Percentiles rank a stretch among this genome's conserved stretches.
Conservation (phyloP, 2,329 filamentous ascomycete genomes). For the Cladosporium halotolerans region DNA sequence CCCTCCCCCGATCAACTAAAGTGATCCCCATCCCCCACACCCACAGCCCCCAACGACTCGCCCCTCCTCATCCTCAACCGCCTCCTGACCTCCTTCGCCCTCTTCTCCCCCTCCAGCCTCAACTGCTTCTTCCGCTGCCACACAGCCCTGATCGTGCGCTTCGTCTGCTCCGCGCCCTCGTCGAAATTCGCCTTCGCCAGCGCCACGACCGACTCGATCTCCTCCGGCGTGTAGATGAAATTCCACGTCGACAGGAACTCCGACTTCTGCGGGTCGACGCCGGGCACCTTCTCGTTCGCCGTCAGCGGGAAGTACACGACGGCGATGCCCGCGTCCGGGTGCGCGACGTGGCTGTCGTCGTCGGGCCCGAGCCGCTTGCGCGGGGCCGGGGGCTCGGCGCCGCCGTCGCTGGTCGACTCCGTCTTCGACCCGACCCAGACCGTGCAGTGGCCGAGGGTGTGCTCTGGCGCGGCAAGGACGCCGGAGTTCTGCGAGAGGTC, state of each 20-base stretch:
- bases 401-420: background rate
- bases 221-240: slow-evolving; percentile 86
- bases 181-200: slow-evolving; percentile 81
- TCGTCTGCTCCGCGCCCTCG: slow-evolving; percentile 73
- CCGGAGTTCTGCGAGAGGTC: slow-evolving; percentile 45
- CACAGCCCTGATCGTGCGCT: slow-evolving; percentile 73
- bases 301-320: slow-evolving; percentile 89
- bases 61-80: slow-evolving; percentile 42
- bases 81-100: slow-evolving; percentile 33
- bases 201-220: slow-evolving; percentile 77
- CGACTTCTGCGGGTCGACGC: slow-evolving; percentile 73
- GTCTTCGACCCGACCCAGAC: slow-evolving; percentile 71
- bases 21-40: slow-evolving; percentile 55
- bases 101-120: slow-evolving; percentile 49
- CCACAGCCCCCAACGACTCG: slow-evolving; percentile 49
- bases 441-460: slow-evolving; percentile 78
- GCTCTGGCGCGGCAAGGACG: slow-evolving; percentile 13
- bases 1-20: slow-evolving; percentile 46
- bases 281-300: slow-evolving; percentile 70
- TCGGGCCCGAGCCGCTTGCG: slow-evolving; percentile 37
- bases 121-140: slow-evolving; percentile 82
- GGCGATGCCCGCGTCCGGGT: slow-evolving; percentile 67
- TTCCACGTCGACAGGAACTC: slow-evolving; percentile 98
- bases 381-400: slow-evolving; percentile 39
- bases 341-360: background rate